Percentiles rank a stretch among this genome's conserved stretches.
Evolutionary conservation across 208 protist species (phyloP).

Genomic region (Strigomonas galati): DNA sequence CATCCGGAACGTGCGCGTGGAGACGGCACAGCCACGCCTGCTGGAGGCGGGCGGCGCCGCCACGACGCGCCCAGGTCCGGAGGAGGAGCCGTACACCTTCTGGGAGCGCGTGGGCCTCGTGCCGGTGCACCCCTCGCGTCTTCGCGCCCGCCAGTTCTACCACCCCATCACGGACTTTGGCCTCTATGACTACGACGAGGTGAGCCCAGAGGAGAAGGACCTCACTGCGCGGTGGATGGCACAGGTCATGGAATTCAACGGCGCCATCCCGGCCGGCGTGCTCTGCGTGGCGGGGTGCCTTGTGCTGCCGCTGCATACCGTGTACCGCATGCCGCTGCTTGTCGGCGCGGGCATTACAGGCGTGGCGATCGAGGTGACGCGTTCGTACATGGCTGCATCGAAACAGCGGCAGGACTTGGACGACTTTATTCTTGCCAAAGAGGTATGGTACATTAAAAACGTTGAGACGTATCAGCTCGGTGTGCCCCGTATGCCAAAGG

Average conservation of each 20-base stretch:
- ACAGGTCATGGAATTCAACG: constrained; percentile 81
- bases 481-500: constrained; percentile 73
- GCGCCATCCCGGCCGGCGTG: constrained; percentile 63
- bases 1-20: constrained; percentile 66
- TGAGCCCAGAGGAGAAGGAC: constrained; percentile 80
- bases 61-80: constrained; percentile 34
- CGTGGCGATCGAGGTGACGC: constrained; percentile 66
- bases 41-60: constrained; percentile 17
- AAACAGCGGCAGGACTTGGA: constrained; percentile 82
- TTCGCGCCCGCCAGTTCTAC: constrained; percentile 84
- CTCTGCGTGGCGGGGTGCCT: constrained; percentile 61
- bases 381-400: constrained; percentile 72
- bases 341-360: constrained; percentile 62
- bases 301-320: constrained; percentile 71
- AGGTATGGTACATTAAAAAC: constrained; percentile 92
- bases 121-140: constrained; percentile 73
- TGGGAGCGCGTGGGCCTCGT: constrained; percentile 81
- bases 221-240: constrained; percentile 83
- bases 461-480: constrained; percentile 85
- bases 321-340: constrained; percentile 76
- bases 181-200: constrained; percentile 85
- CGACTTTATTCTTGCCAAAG: constrained; percentile 84
- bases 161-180: constrained; percentile 82
- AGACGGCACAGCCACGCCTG: constrained; percentile 37
- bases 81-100: constrained; percentile 86